Evolutionary conservation across 2,329 filamentous ascomycete species (phyloP), one percentile per base, ranked within the genome.

Genomic region (Fusarium sp.): DNA sequence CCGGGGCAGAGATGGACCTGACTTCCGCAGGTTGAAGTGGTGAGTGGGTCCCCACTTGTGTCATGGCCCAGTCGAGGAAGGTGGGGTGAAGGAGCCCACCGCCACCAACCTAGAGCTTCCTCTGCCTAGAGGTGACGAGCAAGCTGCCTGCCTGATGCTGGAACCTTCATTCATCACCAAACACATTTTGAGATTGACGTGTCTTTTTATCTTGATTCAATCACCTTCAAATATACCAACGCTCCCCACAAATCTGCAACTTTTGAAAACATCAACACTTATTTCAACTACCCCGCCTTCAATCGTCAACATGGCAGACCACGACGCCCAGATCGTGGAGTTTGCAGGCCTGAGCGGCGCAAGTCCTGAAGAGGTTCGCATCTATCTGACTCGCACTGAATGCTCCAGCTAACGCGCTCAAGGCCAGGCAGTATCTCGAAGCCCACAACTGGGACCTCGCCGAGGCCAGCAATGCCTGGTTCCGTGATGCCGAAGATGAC

Each of bases 371-470:
- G 65, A 79, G 75, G 81, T 82, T 63, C 39, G 59, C 31, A 17
- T 17, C 5, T 15, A 1, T 24, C 8, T n/a, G 2, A 31, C 14
- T 15, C 22, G 11, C 10, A 18, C 17, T 2, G 2, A 13, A 14
- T 28, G 9, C 17, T 22, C 6, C 7, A 44, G 7, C 44, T 62
- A 45, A 73, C 31, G 48, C 38, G 36, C 13, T 11, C 20, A 71
- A 95, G 92, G 93, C 93, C 52, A 86, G 86, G 63, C 87, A 91
- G 69, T 93, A 93, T 75, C 89, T 96, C 13, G 84, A 86, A 28
- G 87, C 88, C 41, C 90, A 88, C 77, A 84, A 88, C 73, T 94
- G 93, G 91, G 88, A 94, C 77, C 83, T 94, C 48, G 85, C 88
- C 73, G 83, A 86, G 15, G 92, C 92, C 22, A 87, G 89, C 61